A percentile compares a stretch with the other conserved stretches of the same genome.
phyloP scores from a whole-genome alignment of 75 land plant species.

The Cunninghamia lanceolata region DNA sequence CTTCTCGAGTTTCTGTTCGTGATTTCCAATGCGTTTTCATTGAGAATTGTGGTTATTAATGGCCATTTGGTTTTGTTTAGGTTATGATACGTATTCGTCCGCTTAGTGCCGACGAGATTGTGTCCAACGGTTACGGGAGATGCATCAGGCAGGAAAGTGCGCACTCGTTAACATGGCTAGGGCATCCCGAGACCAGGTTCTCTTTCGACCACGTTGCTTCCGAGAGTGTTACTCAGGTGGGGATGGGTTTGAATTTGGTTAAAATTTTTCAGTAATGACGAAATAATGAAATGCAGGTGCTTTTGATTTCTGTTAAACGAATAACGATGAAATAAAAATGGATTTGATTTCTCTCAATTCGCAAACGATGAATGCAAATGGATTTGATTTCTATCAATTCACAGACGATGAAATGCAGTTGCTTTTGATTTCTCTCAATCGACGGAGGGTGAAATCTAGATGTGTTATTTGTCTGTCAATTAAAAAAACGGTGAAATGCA shows the following conservation, averaged over 20 bases:
- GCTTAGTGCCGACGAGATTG: constrained; percentile 17
- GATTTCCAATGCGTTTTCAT: neutral
- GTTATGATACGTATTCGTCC: constrained; percentile 40
- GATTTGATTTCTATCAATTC: neutral
- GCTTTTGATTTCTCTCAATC: neutral
- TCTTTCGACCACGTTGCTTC: constrained; percentile 55
- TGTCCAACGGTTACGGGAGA: constrained; percentile 23
- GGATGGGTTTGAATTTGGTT: neutral
- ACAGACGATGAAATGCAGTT: neutral
- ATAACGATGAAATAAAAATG: neutral
- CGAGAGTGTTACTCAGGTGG: constrained; percentile 34
- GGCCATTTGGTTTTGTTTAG: constrained; percentile 8
- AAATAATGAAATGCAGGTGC: neutral
- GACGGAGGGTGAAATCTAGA: neutral
- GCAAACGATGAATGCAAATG: neutral
- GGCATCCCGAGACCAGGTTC: constrained; percentile 43
- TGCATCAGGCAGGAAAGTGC: constrained; percentile 45
- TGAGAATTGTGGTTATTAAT: neutral
- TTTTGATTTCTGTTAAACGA: neutral
- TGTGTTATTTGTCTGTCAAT: neutral
- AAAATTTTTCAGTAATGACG: neutral
- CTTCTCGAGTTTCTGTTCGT: neutral
- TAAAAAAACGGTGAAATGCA: no score
- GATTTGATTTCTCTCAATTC: neutral
- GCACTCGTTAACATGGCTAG: constrained; percentile 37